Conservation (phyloP, 805 yeast species). For the Cyberlindnera nakhonratchasimensis region DNA sequence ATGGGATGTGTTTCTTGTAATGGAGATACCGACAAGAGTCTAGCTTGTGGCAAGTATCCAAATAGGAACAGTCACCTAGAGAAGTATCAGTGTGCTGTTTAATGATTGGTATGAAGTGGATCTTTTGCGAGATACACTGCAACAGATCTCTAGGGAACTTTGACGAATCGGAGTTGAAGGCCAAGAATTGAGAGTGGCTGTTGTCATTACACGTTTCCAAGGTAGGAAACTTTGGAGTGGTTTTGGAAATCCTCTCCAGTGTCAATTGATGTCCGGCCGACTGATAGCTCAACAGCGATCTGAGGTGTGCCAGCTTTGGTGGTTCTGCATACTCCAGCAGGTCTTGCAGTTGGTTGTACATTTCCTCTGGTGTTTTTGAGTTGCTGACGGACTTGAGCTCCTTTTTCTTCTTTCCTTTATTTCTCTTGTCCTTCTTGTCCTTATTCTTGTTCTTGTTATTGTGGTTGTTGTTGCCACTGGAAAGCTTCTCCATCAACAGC, state of each 20-base stretch:
- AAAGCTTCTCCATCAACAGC: constrained; percentile 4
- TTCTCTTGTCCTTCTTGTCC: constrained; percentile 1
- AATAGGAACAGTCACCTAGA: constrained; percentile 88
- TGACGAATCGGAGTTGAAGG: constrained; percentile 28
- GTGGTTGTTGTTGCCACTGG: not conserved
- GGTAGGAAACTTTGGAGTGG: constrained; percentile 42
- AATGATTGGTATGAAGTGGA: constrained; percentile 54
- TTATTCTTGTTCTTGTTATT: not conserved
- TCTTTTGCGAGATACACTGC: constrained; percentile 26
- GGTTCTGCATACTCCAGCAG: constrained; percentile 3
- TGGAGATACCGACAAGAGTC: constrained; percentile 79
- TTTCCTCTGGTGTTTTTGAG: not conserved
- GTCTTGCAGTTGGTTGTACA: not conserved
- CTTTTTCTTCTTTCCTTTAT: not conserved
- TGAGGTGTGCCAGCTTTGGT: constrained; percentile 12
- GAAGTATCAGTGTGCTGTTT: constrained; percentile 62
- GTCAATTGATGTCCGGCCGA: constrained; percentile 40
- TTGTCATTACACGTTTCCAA: constrained; percentile 46
- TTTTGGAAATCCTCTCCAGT: constrained; percentile 36
- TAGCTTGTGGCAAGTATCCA: constrained; percentile 90
- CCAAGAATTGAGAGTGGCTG: constrained; percentile 16
- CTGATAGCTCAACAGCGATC: constrained; percentile 27
- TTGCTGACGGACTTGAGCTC: no score
- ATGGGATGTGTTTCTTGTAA: constrained; percentile 49
- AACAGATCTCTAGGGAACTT: constrained; percentile 31